phyloP scores from a whole-genome alignment of 805 yeast genomes.

The Teunomyces pallodes region DNA sequence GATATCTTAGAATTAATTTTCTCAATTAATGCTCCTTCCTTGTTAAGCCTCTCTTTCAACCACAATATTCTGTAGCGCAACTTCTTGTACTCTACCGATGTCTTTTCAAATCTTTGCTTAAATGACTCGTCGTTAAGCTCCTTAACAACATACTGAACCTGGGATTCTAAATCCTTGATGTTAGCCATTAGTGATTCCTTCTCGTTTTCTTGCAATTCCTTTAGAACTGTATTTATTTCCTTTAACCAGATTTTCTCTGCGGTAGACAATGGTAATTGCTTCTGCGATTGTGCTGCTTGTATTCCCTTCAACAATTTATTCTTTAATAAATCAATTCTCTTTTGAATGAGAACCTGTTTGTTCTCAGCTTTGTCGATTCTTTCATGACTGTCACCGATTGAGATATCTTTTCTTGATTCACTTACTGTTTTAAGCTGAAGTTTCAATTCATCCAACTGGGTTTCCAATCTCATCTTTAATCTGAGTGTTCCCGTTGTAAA shows the following conservation, averaged over 20 bases:
- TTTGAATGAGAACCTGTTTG: conserved; percentile 22
- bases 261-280: conserved; percentile 30
- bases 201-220: conserved; percentile 6
- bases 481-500: conserved; percentile 17
- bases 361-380: conserved; percentile 8
- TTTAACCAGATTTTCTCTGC: conserved; percentile 37
- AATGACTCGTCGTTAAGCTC: neutral
- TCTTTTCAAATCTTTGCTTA: neutral
- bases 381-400: conserved; percentile 3
- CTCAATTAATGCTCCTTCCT: neutral
- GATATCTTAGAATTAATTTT: neutral
- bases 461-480: conserved; percentile 15
- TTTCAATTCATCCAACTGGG: conserved; percentile 25
- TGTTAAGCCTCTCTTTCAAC: neutral
- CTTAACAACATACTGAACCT: neutral
- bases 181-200: conserved; percentile 4
- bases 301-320: conserved; percentile 20
- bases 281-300: conserved; percentile 18
- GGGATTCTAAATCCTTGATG: neutral
- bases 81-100: neutral
- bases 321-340: conserved; percentile 20
- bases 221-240: conserved; percentile 30
- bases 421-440: conserved; percentile 12
- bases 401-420: neutral
- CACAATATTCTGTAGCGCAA: neutral